Percentiles rank a stretch among this genome's conserved stretches.
Evolutionary conservation across 805 yeast genomes (phyloP).

Genomic region (Babjeviella inositovora): DNA sequence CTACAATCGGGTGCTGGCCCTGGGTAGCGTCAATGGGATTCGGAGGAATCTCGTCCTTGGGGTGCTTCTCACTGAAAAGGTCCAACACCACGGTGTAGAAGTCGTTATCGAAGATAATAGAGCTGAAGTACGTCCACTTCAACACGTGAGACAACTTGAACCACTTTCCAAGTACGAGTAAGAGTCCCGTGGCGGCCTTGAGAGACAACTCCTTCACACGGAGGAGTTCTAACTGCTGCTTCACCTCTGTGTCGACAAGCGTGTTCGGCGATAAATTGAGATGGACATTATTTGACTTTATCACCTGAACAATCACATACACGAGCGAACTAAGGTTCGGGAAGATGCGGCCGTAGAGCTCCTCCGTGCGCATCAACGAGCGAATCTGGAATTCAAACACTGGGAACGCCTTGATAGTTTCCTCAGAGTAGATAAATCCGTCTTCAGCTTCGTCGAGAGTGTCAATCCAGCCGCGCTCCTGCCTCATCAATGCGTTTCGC

Average conservation of each 20-base stretch:
- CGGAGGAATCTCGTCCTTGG: constrained; percentile 1
- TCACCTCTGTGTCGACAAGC: constrained; percentile 5
- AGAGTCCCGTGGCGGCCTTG: constrained; percentile 38
- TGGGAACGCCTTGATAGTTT: constrained; percentile 15
- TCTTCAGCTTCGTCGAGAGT: constrained; percentile 6
- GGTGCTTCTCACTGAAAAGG: constrained; percentile 11
- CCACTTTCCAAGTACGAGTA: constrained; percentile 52
- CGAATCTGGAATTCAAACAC: constrained; percentile 15
- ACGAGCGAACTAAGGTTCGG: constrained; percentile 47
- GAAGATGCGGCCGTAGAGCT: constrained; percentile 34
- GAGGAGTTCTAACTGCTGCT: constrained; percentile 32
- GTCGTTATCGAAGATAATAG: constrained; percentile 61
- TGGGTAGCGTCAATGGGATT: constrained; percentile 2
- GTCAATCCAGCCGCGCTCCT: constrained; percentile 41
- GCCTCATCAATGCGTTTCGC: constrained; percentile 51
- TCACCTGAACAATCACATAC: constrained; percentile 43
- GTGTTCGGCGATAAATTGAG: constrained; percentile 6
- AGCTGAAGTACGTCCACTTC: constrained; percentile 61
- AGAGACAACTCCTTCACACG: constrained; percentile 48
- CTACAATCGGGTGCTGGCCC: too few relatives aligned
- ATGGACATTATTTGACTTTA: constrained; percentile 29
- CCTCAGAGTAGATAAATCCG: constrained; percentile 5
- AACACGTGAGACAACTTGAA: constrained; percentile 63
- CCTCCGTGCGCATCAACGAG: constrained; percentile 39
- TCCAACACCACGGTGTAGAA: constrained; percentile 22